These are phyloP conservation scores for Asterella californica DNA, from an alignment of 225 moss, liverwort and hornwort genomes.

Conservation along the genomic window DNA sequence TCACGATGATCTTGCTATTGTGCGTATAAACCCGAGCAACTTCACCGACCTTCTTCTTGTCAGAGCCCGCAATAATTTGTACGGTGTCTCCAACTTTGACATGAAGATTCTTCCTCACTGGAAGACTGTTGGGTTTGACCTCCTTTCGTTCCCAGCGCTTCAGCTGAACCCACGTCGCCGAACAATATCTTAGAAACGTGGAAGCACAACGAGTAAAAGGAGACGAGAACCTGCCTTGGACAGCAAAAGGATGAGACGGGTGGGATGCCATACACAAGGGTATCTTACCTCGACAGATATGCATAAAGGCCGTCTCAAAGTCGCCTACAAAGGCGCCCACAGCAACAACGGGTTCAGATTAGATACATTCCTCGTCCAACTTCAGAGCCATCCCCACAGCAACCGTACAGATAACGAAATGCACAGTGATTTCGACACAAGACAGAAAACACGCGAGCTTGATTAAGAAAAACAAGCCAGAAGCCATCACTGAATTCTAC, in stretches of 20 bases:
- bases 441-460: neutral
- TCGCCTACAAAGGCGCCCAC: slow-evolving; percentile 22
- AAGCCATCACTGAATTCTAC: neutral
- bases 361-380: neutral
- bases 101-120: slow-evolving; percentile 70
- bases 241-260: neutral
- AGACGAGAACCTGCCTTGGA: neutral
- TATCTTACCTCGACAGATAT: slow-evolving; percentile 40
- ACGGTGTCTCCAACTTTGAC: slow-evolving; percentile 95
- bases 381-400: neutral
- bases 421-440: neutral
- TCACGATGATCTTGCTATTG: slow-evolving; percentile 89
- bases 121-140: slow-evolving; percentile 89
- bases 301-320: slow-evolving; percentile 31
- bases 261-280: neutral
- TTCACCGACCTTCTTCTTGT: slow-evolving; percentile 82
- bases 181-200: neutral
- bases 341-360: neutral
- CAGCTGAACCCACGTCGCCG: slow-evolving; percentile 44
- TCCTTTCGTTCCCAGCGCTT: slow-evolving; percentile 91
- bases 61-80: slow-evolving; percentile 78
- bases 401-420: neutral
- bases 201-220: no score
- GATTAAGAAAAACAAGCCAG: neutral
- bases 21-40: slow-evolving; percentile 59